Evolutionary conservation across 2,329 filamentous ascomycete species (phyloP).

Genomic region (Microascus cirrosus): DNA sequence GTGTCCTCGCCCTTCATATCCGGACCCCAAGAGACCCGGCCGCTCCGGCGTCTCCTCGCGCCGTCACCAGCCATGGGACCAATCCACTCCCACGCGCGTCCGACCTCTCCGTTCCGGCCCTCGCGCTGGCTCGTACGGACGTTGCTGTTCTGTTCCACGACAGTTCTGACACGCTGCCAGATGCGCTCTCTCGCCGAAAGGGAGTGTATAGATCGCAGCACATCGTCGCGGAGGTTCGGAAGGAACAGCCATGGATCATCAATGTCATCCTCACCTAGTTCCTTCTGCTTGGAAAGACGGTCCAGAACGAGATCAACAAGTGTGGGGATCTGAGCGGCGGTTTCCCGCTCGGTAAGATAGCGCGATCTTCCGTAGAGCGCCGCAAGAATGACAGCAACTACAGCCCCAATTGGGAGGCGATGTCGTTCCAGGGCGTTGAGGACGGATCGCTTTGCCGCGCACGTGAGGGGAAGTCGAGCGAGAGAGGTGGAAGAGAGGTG

Average conservation of each 20-base stretch:
- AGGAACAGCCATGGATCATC: conserved; percentile 76
- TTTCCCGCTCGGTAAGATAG: conserved; percentile 51
- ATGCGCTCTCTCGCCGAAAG: conserved; percentile 65
- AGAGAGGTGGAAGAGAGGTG: conserved; percentile 76
- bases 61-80: conserved; percentile 39
- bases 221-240: conserved; percentile 82
- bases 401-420: conserved; percentile 70
- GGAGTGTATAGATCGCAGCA: conserved; percentile 72
- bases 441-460: conserved; percentile 67
- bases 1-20: conserved; percentile 23
- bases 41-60: conserved; percentile 36
- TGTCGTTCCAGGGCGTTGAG: conserved; percentile 73
- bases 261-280: conserved; percentile 56
- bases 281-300: conserved; percentile 72
- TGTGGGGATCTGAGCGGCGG: conserved; percentile 63
- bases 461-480: conserved; percentile 80
- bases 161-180: conserved; percentile 71
- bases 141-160: conserved; percentile 92
- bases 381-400: conserved; percentile 37
- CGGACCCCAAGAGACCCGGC: conserved; percentile 34
- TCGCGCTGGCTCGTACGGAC: conserved; percentile 66
- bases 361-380: conserved; percentile 53
- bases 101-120: conserved; percentile 53
- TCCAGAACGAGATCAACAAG: conserved; percentile 79
- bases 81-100: conserved; percentile 61